phyloP scores from a whole-genome alignment of 257 asterid genomes.

The Prunella vulgaris region DNA sequence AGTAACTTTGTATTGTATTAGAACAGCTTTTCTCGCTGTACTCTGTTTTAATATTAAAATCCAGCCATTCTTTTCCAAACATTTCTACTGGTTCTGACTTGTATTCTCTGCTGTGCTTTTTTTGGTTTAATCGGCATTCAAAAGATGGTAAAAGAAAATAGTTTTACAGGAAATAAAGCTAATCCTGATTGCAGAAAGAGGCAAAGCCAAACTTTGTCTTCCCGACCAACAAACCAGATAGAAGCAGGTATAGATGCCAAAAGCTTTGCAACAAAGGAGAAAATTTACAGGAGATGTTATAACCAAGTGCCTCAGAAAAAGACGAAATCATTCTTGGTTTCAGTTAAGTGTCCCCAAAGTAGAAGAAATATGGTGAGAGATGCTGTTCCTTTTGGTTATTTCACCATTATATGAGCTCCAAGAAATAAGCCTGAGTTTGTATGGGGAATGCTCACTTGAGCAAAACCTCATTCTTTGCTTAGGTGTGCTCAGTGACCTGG shows the following conservation, averaged over 20 bases:
- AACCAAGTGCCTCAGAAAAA: neutral
- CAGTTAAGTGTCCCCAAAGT: slow-evolving; percentile 21
- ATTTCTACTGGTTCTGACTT: neutral
- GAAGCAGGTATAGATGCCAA: slow-evolving; percentile 11
- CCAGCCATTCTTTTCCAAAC: neutral
- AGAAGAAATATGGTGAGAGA: slow-evolving; percentile 33
- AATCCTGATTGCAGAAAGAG: slow-evolving; percentile 9
- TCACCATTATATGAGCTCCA: slow-evolving; percentile 48
- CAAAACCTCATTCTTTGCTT: slow-evolving; percentile 53
- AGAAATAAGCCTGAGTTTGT: slow-evolving; percentile 46
- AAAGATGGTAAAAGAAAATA: neutral
- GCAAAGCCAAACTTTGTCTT: neutral
- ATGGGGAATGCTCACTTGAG: slow-evolving; percentile 56
- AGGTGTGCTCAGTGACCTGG: slow-evolving; percentile 74
- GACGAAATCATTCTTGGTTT: slow-evolving; percentile 10
- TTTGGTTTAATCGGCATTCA: neutral
- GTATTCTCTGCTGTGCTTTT: neutral
- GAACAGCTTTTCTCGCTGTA: neutral
- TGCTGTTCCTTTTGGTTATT: slow-evolving; percentile 37
- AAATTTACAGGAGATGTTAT: slow-evolving; percentile 21
- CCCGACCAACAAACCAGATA: slow-evolving; percentile 6
- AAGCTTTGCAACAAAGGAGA: neutral
- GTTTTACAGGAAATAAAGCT: neutral
- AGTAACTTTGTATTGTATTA: neutral
- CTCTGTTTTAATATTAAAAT: slow-evolving; percentile 1